A percentile compares a stretch with the other conserved stretches of the same genome.
phyloP scores from a whole-genome alignment of 2,329 filamentous ascomycete species.

The Scorias spongiosa region DNA sequence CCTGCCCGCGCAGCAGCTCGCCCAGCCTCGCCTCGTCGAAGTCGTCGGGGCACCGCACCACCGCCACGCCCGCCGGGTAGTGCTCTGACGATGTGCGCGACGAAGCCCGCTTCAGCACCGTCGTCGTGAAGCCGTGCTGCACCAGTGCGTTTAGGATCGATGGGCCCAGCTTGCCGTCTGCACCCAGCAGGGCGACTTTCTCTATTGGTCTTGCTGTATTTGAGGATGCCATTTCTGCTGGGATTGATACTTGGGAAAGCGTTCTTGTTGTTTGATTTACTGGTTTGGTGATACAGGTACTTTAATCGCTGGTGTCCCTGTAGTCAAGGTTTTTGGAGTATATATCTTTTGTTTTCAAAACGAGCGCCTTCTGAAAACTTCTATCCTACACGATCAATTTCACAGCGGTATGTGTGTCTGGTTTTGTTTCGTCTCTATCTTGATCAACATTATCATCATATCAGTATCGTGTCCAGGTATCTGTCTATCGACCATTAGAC shows the following conservation, averaged over 20 bases:
- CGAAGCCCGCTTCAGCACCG: constrained; percentile 37
- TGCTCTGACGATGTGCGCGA: constrained; percentile 23
- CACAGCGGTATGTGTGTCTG: too few species aligned
- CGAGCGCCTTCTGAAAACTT: too few species aligned
- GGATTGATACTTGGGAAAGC: neutral
- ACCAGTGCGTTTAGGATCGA: constrained; percentile 27
- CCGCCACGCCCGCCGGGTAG: constrained; percentile 24
- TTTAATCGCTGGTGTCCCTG: too few species aligned
- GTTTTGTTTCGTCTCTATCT: too few species aligned
- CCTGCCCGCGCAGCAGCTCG: constrained; percentile 38
- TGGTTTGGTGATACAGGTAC: too few species aligned
- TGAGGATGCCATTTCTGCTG: neutral
- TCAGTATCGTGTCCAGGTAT: too few species aligned
- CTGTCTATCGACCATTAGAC: too few species aligned
- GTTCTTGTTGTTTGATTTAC: too few species aligned
- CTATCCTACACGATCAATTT: too few species aligned
- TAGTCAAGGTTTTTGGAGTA: too few species aligned
- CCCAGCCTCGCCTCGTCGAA: constrained; percentile 33
- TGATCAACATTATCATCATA: too few species aligned
- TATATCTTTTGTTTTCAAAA: too few species aligned
- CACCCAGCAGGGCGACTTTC: constrained; percentile 30
- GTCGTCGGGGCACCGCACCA: constrained; percentile 33
- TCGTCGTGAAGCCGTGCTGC: constrained; percentile 35
- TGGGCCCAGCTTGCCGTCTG: constrained; percentile 30
- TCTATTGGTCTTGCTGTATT: constrained; percentile 17